Evolutionary conservation across 164 flowering plant species (phyloP), one percentile per base, ranked within the genome.

Genomic region (Vitis rupestris): DNA sequence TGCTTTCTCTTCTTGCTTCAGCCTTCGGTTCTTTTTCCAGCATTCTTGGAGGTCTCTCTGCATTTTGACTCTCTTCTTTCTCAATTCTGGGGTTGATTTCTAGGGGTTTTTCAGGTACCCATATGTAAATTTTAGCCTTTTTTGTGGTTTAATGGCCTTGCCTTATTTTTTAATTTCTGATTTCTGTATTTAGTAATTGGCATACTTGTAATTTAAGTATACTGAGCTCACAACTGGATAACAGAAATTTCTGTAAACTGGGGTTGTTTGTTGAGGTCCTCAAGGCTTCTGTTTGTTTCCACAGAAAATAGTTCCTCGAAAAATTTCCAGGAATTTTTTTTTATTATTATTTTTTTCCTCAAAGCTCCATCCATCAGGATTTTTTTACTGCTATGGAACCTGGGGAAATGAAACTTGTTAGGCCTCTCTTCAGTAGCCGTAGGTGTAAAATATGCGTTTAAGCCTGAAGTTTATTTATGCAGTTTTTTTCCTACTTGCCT

Each of bases 51-150:
- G n/a, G 30, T 63, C 17, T 63, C 49, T 49, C 64, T 29, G 48
- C 49, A 50, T 13, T 16, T 23, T 49, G 23, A 61, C 44, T 51
- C 31, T 58, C 17, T 57, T 48, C 11, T 44, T 58, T 68, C 2
- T 31, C 31, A 49, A 3, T 50, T 16, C 23, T 50, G 8, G 19
- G 17, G 12, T 50, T 50, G 54, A 19, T 50, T 50, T 64, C 55
- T 64, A 30, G 55, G 55, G 13, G 50, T 64, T 50, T 49, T n/a
- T 50, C 66, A 50, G 66, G 56, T 64, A 64, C 56, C 37, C 67
- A 44, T 50, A 16, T 50, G 30, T 50, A 11, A 9, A 63, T 63
- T 19, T 64, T 27, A 10, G 37, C 13, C 8, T 27, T 23, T 27
- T 23, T 16, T 59, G 9, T 10, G 10, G 14, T 59, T 10, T 23